Base-by-base conservation (phyloP, 805 yeast species). In the Nakazawaea siamensis region DNA sequence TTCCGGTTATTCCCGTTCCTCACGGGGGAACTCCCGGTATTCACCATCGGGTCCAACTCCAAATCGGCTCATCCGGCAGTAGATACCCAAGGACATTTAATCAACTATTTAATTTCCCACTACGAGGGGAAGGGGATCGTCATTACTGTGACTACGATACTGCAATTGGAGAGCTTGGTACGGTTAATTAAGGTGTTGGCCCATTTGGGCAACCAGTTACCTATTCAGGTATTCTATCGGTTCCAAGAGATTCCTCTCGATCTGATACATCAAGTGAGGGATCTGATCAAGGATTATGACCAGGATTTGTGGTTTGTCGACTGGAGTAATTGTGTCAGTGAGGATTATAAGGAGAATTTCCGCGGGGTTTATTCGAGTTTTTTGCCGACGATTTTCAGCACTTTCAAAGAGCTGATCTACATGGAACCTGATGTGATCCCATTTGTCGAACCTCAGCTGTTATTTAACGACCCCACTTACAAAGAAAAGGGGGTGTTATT, bases 121-220 rank as follows among this genome's bases (percentile, higher is more conserved):
- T 34, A 29, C 18, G 12, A 28, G 23, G 29, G 33, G 13, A 19
- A 20, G 5, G 84, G 84, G 2, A 66, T 75, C 14, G 80, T 73
- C 1, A 50, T 76, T 6, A 66, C 79, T 3, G n/a, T n/a, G n/a
- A 67, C 69, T 1, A 48, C 67, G 15, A 67, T 73, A 35, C 50
- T 51, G 12, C 64, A 68, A 37, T 54, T 60, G n/a, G n/a, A 39
- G 4, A 46, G 38, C 16, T 40, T 48, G 12, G 18, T 38, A 4
- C 26, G 45, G 8, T 36, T 46, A 28, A 36, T 51, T 13, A 42
- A 44, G 10, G 23, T 46, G 12, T 37, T 51, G 21, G 33, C 53
- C 3, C 32, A 37, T 14, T 34, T 45, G n/a, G 38, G 37, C 10
- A 51, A 50, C 39, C 17, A 20, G 20, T 41, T 41, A 17, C 55